A percentile compares a stretch with the other conserved stretches of the same genome.
phyloP scores from a whole-genome alignment of 1,284 basidiomycete species.

The Porodaedalea pini region DNA sequence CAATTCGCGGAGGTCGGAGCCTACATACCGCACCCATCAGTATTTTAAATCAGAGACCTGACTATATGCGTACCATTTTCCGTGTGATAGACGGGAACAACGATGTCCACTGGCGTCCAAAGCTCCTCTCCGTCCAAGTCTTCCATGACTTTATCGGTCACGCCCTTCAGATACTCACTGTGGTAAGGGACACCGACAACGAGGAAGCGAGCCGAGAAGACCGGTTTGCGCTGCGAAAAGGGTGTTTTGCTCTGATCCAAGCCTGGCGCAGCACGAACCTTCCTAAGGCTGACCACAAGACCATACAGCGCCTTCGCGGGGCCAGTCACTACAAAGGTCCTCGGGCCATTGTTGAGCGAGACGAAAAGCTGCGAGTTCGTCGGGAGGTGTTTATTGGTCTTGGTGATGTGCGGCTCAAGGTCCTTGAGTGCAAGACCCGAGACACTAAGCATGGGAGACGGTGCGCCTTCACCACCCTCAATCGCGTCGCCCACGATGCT shows the following conservation, averaged over 20 bases:
- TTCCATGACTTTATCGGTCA: slow-evolving; percentile 72
- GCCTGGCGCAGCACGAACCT: slow-evolving; percentile 83
- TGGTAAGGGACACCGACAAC: slow-evolving; percentile 96
- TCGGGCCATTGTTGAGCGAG: slow-evolving; percentile 90
- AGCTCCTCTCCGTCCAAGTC: slow-evolving; percentile 80
- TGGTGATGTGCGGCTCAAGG: slow-evolving; percentile 79
- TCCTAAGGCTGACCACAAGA: slow-evolving; percentile 86
- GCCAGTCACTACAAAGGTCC: slow-evolving; percentile 91
- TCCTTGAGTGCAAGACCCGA: slow-evolving; percentile 78
- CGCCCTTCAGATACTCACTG: slow-evolving; percentile 79
- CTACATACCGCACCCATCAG: slow-evolving; percentile 39
- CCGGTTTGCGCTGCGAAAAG: slow-evolving; percentile 92
- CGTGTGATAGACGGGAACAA: slow-evolving; percentile 88
- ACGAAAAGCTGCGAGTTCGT: slow-evolving; percentile 77
- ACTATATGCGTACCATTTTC: slow-evolving; percentile 68
- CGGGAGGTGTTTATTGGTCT: slow-evolving; percentile 86
- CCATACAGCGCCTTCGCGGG: slow-evolving; percentile 91
- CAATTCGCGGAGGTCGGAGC: slow-evolving; percentile 73
- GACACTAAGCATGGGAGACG: slow-evolving; percentile 91
- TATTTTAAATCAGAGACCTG: not conserved
- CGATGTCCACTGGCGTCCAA: slow-evolving; percentile 75
- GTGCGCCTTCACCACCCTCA: slow-evolving; percentile 90
- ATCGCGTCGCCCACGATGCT: slow-evolving; percentile 83
- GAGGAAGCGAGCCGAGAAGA: slow-evolving; percentile 91
- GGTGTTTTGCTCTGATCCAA: slow-evolving; percentile 92